These are phyloP conservation scores for Penicillium dipodomyicola DNA, from an alignment of 495 filamentous ascomycete species.

Conservation along the genomic window DNA sequence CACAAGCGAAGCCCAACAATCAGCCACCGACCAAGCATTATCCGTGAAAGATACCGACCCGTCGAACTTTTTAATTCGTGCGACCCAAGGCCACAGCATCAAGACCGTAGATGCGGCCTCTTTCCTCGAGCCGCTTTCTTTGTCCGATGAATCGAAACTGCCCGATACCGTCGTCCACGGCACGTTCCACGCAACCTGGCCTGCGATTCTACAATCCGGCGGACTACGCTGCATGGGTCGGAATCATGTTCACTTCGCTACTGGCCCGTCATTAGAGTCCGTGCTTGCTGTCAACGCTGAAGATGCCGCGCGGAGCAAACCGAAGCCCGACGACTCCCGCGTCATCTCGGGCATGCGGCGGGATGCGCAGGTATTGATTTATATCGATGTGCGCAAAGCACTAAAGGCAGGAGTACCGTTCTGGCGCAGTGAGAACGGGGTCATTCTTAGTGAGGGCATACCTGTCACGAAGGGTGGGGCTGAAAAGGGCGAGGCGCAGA, in stretches of 20 bases:
- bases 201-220: conserved; percentile 64
- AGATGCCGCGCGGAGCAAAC: conserved; percentile 13
- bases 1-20: conserved; percentile 27
- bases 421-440: conserved; percentile 86
- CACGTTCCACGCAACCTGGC: conserved; percentile 77
- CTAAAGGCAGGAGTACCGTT: conserved; percentile 67
- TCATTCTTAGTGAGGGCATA: conserved; percentile 55
- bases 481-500: conserved; percentile 18
- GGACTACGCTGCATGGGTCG: conserved; percentile 76
- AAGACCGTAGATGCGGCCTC: conserved; percentile 62
- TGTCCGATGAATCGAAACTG: conserved; percentile 48
- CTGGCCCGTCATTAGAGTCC: conserved; percentile 54
- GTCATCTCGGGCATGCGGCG: conserved; percentile 85
- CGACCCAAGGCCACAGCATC: conserved; percentile 82
- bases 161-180: conserved; percentile 77
- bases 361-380: conserved; percentile 76
- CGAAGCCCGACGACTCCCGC: conserved; percentile 15
- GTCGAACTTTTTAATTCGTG: conserved; percentile 79
- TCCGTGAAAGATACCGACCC: conserved; percentile 46
- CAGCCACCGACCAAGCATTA: conserved; percentile 32
- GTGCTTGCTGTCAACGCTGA: conserved; percentile 26
- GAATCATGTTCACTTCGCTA: conserved; percentile 85
- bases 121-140: conserved; percentile 61
- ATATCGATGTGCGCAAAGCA: conserved; percentile 68
- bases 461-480: conserved; percentile 14